Conservation (phyloP, 768 basidiomycete species). For the Kockovaella imperatae region DNA sequence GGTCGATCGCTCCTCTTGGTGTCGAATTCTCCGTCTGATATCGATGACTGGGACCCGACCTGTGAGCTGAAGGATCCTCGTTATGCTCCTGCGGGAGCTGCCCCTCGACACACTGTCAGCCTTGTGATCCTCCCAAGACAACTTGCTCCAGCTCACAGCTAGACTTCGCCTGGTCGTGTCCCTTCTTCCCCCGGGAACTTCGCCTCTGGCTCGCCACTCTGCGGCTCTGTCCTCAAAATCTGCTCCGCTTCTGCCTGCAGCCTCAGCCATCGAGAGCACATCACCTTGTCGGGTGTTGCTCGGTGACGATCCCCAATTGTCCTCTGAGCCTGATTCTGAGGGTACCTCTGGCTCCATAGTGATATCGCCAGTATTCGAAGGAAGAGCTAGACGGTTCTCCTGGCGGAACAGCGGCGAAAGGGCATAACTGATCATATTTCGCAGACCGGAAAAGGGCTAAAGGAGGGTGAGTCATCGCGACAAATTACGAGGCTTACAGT, state of each 20-base stretch:
- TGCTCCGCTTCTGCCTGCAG: conserved; percentile 10
- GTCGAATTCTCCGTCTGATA: too few species aligned
- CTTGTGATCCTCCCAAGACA: neutral
- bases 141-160: conserved; percentile 6
- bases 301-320: conserved; percentile 22
- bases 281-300: conserved; percentile 18
- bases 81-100: too few species aligned
- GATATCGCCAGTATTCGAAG: conserved; percentile 11
- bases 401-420: conserved; percentile 15
- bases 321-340: conserved; percentile 36
- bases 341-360: conserved; percentile 6
- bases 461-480: neutral
- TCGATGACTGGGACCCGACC: too few species aligned
- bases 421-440: conserved; percentile 21
- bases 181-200: conserved; percentile 21
- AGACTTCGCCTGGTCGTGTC: conserved; percentile 16
- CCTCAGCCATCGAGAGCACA: conserved; percentile 20
- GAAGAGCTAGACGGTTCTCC: conserved; percentile 12
- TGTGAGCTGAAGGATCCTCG: too few species aligned
- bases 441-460: conserved; percentile 21
- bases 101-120: too few species aligned
- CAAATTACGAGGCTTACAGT: conserved; percentile 9
- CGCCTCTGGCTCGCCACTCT: conserved; percentile 16
- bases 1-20: too few species aligned
- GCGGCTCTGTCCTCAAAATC: conserved; percentile 17